Evolutionary conservation across 176 grass and related monocot species (phyloP).

Genomic region (Oryza rufipogon): DNA sequence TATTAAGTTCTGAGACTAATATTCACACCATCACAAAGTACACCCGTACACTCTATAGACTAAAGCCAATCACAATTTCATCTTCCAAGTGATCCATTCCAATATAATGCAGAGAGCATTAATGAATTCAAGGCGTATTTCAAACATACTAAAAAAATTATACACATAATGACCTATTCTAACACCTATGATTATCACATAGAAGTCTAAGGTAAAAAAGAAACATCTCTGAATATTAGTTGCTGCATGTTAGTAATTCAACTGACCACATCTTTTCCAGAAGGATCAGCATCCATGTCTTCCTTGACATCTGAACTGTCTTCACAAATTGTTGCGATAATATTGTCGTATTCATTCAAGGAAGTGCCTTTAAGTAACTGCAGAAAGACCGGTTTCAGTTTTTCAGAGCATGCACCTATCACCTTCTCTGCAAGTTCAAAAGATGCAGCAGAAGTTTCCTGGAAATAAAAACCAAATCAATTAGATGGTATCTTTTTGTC

Average conservation of each 20-base stretch:
- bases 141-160: not conserved
- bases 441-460: conserved; percentile 68
- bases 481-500: conserved; percentile 14
- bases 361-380: conserved; percentile 53
- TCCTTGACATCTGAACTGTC: conserved; percentile 48
- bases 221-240: conserved; percentile 4
- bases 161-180: conserved; percentile 10
- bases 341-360: conserved; percentile 59
- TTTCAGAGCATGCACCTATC: conserved; percentile 63
- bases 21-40: conserved; percentile 3
- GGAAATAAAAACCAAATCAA: conserved; percentile 34
- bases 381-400: conserved; percentile 68
- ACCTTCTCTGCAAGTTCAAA: conserved; percentile 80
- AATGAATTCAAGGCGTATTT: not conserved
- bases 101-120: not conserved
- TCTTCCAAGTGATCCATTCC: conserved; percentile 8
- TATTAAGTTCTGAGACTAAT: not conserved
- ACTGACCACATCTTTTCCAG: conserved; percentile 61
- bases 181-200: conserved; percentile 14
- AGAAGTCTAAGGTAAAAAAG: conserved; percentile 27
- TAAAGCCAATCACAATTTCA: conserved; percentile 44
- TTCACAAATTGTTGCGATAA: conserved; percentile 65
- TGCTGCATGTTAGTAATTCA: conserved; percentile 27
- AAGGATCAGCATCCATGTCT: conserved; percentile 58
- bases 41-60: conserved; percentile 12